These are phyloP conservation scores for Fusarium sp. DNA, from an alignment of 2,329 filamentous ascomycete species.

Conservation along the genomic window DNA sequence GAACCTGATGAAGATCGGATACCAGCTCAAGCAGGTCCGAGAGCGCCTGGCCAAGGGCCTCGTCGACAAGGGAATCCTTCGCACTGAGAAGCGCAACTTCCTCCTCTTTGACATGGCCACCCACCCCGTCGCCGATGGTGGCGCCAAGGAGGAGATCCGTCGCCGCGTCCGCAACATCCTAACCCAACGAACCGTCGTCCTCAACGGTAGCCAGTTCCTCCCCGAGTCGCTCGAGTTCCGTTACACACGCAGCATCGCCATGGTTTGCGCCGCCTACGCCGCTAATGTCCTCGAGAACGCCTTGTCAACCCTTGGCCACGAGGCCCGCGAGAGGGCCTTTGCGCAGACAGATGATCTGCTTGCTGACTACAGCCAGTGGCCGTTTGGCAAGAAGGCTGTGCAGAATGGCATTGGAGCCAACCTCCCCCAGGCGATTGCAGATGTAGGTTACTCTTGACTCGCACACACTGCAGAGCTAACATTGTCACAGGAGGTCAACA, in stretches of 20 bases:
- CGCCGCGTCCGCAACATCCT: constrained; percentile 92
- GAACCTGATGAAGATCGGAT: constrained; percentile 99
- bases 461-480: constrained; percentile 26
- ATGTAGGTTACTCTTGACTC: constrained; percentile 61
- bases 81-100: constrained; percentile 99
- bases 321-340: constrained; percentile 93
- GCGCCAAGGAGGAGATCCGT: constrained; percentile 97
- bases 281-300: constrained; percentile 99
- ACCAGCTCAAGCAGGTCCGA: constrained; percentile 98
- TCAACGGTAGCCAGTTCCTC: constrained; percentile 87
- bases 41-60: constrained; percentile 97
- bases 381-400: constrained; percentile 87
- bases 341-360: constrained; percentile 96
- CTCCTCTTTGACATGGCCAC: constrained; percentile 99
- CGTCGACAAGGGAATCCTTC: constrained; percentile 97
- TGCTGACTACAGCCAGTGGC: constrained; percentile 97
- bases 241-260: constrained; percentile 89
- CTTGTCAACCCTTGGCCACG: constrained; percentile 92
- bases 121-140: constrained; percentile 94
- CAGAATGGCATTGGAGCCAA: constrained; percentile 91
- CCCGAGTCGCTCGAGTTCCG: constrained; percentile 96
- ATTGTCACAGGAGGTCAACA: constrained; percentile 75
- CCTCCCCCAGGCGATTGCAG: constrained; percentile 84
- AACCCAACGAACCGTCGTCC: constrained; percentile 92
- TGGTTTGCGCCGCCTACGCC: constrained; percentile 98